A percentile compares a stretch with the other conserved stretches of the same genome.
Conservation (phyloP, 2,329 filamentous ascomycete species). For the Phialophora verrucosa region DNA sequence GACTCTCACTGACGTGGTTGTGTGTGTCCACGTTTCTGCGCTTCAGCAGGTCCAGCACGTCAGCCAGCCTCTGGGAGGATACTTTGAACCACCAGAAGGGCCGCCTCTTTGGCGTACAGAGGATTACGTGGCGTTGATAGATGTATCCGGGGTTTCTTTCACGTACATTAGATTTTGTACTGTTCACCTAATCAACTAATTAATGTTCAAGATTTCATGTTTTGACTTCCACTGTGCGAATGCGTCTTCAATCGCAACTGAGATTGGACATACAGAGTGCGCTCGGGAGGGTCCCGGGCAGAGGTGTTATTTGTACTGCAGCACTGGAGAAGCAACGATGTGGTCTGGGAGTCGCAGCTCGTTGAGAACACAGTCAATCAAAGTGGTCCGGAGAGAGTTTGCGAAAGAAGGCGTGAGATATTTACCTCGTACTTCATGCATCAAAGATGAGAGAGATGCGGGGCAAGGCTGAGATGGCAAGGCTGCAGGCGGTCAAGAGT, state of each 20-base stretch:
- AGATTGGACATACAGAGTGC: neutral
- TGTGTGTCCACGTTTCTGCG: neutral
- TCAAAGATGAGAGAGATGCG: neutral
- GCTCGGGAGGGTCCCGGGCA: neutral
- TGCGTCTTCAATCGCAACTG: neutral
- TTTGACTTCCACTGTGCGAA: neutral
- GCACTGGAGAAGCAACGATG: neutral
- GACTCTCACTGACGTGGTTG: neutral
- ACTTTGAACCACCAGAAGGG: neutral
- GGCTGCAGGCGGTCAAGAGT: conserved; percentile 24
- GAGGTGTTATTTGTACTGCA: neutral
- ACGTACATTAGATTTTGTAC: neutral
- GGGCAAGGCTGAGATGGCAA: conserved; percentile 6
- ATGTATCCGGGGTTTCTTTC: neutral
- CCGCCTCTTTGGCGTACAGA: neutral
- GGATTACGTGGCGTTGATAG: neutral
- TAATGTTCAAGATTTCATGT: neutral
- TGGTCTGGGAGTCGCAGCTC: neutral
- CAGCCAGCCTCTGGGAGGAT: neutral
- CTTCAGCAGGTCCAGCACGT: neutral
- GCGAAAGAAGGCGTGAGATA: neutral
- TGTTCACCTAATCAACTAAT: neutral
- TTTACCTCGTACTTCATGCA: neutral
- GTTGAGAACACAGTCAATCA: neutral
- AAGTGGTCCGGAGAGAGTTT: too few relatives aligned